Conservation (phyloP, 805 yeast genomes). For the Yarrowia alimentaria region DNA sequence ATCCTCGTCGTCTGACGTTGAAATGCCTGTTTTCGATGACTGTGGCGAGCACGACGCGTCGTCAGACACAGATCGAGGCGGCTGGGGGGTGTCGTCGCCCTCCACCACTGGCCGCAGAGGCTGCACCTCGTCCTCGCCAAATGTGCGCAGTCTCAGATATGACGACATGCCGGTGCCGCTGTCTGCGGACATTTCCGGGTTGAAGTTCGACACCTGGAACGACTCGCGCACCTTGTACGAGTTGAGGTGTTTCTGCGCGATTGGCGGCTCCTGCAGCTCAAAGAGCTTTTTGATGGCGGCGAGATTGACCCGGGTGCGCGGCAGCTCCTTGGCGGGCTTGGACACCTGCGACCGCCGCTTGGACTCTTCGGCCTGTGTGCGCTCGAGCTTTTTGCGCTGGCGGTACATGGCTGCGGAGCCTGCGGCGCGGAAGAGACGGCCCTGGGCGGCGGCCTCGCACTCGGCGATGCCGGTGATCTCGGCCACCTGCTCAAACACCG, state of each 20-base stretch:
- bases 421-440: constrained; percentile 38
- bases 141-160: constrained; percentile 10
- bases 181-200: constrained; percentile 19
- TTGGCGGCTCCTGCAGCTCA: constrained; percentile 25
- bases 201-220: constrained; percentile 15
- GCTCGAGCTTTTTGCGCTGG: constrained; percentile 33
- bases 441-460: constrained; percentile 35
- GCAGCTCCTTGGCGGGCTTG: constrained; percentile 14
- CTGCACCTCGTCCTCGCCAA: constrained; percentile 12
- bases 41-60: constrained; percentile 14
- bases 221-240: constrained; percentile 23
- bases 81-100: constrained; percentile 5
- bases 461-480: constrained; percentile 35
- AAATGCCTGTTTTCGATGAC: constrained; percentile 10
- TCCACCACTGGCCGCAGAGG: background rate
- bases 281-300: constrained; percentile 27
- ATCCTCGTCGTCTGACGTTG: constrained; percentile 20
- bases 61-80: constrained; percentile 5
- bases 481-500: constrained; percentile 36
- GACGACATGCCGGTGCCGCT: constrained; percentile 6
- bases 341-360: constrained; percentile 26
- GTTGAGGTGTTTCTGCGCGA: constrained; percentile 23
- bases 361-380: constrained; percentile 32
- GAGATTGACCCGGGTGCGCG: constrained; percentile 16
- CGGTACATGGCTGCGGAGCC: constrained; percentile 40